Conservation (phyloP, 176 grass and related monocot species). For the Miscanthus lutarioriparius region DNA sequence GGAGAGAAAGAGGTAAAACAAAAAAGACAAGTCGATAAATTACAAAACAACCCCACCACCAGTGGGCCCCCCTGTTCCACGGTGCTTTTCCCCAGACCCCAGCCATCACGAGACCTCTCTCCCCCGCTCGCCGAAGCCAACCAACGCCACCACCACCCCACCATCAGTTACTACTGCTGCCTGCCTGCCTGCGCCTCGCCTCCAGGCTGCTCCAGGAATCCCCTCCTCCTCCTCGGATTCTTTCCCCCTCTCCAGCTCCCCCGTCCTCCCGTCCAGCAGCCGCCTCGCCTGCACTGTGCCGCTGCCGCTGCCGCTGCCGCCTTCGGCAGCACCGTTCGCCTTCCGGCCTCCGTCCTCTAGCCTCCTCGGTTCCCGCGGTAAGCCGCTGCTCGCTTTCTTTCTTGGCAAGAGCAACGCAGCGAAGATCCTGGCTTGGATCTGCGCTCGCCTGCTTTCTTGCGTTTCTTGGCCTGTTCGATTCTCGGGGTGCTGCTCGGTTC, state of each 20-base stretch:
- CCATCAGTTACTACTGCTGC: slow-evolving; percentile 34
- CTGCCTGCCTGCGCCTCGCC: not conserved
- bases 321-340: slow-evolving; percentile 11
- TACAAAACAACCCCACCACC: slow-evolving; percentile 33
- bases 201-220: slow-evolving; percentile 28
- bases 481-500: slow-evolving; percentile 1
- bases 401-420: not conserved
- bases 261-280: slow-evolving; percentile 6
- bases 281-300: not conserved
- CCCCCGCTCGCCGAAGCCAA: slow-evolving; percentile 28
- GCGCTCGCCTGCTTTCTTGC: slow-evolving; percentile 8
- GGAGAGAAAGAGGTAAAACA: slow-evolving; percentile 15
- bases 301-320: not conserved
- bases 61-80: slow-evolving; percentile 33
- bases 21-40: slow-evolving; percentile 48
- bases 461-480: not conserved
- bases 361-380: slow-evolving; percentile 29
- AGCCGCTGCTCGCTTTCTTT: slow-evolving; percentile 15
- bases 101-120: slow-evolving; percentile 49
- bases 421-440: slow-evolving; percentile 48
- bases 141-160: slow-evolving; percentile 43
- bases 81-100: slow-evolving; percentile 58
- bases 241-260: slow-evolving; percentile 14
- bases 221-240: slow-evolving; percentile 37
- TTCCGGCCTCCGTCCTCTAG: not conserved